Percentiles rank a stretch among this genome's conserved stretches.
phyloP scores from a whole-genome alignment of 768 basidiomycete genomes.

The Rubroboletus pulcherrimus region DNA sequence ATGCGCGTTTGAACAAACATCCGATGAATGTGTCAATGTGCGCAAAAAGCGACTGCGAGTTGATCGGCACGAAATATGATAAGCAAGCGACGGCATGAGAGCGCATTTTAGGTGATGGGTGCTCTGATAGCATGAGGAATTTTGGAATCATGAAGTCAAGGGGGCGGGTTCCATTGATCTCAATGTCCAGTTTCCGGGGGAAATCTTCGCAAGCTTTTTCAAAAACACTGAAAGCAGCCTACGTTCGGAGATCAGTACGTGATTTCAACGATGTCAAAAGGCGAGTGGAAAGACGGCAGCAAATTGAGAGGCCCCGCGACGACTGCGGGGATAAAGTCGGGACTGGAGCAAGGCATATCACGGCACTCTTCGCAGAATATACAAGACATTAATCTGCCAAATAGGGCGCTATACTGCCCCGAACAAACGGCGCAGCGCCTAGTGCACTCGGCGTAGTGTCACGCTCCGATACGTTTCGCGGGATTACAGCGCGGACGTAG shows the following conservation, averaged over 20 bases:
- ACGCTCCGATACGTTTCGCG: neutral
- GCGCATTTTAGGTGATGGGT: constrained; percentile 84
- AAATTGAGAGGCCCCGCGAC: neutral
- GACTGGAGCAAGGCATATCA: neutral
- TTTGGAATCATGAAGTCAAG: constrained; percentile 97
- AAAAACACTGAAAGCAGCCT: constrained; percentile 92
- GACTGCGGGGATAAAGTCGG: constrained; percentile 1
- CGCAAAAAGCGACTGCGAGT: constrained; percentile 79
- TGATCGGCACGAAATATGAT: constrained; percentile 88
- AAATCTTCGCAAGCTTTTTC: constrained; percentile 97
- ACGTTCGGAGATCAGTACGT: constrained; percentile 14
- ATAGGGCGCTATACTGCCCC: neutral
- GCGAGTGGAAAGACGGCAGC: neutral
- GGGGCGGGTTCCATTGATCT: constrained; percentile 88
- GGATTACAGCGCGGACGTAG: neutral
- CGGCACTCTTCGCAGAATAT: constrained; percentile 1
- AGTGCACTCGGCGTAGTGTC: neutral
- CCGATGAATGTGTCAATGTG: constrained; percentile 94
- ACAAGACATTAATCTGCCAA: constrained; percentile 4
- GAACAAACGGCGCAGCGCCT: constrained; percentile 8
- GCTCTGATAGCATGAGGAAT: constrained; percentile 85
- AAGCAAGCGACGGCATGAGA: constrained; percentile 91
- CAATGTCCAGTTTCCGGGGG: constrained; percentile 90
- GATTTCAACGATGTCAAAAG: neutral
- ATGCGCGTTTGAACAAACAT: constrained; percentile 90